A percentile compares a stretch with the other conserved stretches of the same genome.
Conservation (phyloP, 192 early-diverging fungal species). For the Lobosporangium transversale region DNA sequence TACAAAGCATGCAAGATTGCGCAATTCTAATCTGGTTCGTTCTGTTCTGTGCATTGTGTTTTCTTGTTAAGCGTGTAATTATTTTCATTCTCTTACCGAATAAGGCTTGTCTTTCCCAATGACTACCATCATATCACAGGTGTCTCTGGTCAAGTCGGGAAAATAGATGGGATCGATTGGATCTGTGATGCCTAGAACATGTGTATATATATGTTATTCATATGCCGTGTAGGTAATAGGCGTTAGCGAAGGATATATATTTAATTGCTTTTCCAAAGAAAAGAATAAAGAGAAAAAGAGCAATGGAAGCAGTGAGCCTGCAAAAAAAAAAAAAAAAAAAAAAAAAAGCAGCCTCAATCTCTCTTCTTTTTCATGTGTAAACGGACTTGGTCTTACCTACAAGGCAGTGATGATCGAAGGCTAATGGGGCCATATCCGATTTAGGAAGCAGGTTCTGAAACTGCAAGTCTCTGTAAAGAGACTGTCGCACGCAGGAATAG, state of each 20-base stretch:
- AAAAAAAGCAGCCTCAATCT: no score
- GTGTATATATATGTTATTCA: background rate
- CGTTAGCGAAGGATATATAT: no score
- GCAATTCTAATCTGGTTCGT: no score
- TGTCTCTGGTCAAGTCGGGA: slow-evolving; percentile 24
- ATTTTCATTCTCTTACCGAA: slow-evolving; percentile 21
- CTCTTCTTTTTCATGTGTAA: no score
- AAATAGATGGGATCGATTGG: slow-evolving; percentile 48
- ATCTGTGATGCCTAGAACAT: slow-evolving; percentile 27
- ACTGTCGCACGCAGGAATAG: slow-evolving; percentile 27
- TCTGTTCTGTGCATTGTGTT: no score
- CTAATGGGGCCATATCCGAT: slow-evolving; percentile 29
- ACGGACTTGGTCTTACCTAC: slow-evolving; percentile 39
- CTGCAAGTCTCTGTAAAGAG: slow-evolving; percentile 26
- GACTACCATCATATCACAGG: slow-evolving; percentile 47
- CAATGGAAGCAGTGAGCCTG: background rate
- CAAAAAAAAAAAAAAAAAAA: background rate
- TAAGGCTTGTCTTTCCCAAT: slow-evolving; percentile 50
- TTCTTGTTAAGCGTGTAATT: background rate
- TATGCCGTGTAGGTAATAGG: background rate
- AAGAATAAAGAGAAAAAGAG: no score
- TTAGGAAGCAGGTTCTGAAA: slow-evolving; percentile 24
- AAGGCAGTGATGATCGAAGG: slow-evolving; percentile 42
- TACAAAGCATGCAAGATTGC: no score
- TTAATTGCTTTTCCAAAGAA: no score